Evolutionary conservation across 2,329 filamentous ascomycete genomes (phyloP).

Genomic region (Pseudocercospora ulei): DNA sequence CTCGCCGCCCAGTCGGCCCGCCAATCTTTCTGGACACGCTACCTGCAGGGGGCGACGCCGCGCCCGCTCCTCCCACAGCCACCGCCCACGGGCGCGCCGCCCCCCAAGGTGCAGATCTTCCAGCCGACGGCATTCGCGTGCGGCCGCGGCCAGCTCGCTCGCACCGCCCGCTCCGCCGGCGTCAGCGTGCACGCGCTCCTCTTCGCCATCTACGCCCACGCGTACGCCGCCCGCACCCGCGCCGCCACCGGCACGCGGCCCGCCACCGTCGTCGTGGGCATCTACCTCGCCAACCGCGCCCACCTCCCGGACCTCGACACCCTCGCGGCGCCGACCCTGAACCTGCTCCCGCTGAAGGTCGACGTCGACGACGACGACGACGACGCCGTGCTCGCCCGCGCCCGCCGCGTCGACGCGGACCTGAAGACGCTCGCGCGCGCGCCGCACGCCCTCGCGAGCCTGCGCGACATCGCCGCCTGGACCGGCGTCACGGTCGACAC

Average conservation of each 20-base stretch:
- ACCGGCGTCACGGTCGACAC: conserved; percentile 60
- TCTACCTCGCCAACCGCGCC: conserved; percentile 74
- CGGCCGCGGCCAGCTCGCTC: conserved; percentile 37
- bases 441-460: conserved; percentile 49
- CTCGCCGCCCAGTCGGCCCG: conserved; percentile 20
- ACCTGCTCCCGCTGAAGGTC: conserved; percentile 64
- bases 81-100: conserved; percentile 13
- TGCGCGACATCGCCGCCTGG: conserved; percentile 66
- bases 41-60: conserved; percentile 37
- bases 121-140: conserved; percentile 42
- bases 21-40: conserved; percentile 45
- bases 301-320: conserved; percentile 44
- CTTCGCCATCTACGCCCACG: conserved; percentile 58
- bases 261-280: conserved; percentile 53
- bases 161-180: conserved; percentile 43
- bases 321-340: conserved; percentile 61
- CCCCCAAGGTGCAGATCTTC: conserved; percentile 40
- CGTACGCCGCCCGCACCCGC: conserved; percentile 35
- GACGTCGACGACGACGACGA: conserved; percentile 25
- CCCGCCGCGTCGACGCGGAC: conserved; percentile 57
- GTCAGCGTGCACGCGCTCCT: conserved; percentile 65
- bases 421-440: conserved; percentile 51
- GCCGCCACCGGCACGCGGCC: conserved; percentile 8
- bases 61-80: conserved; percentile 17
- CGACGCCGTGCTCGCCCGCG: conserved; percentile 45